phyloP scores from a whole-genome alignment of 805 yeast species.

The Cyberlindnera veronae region DNA sequence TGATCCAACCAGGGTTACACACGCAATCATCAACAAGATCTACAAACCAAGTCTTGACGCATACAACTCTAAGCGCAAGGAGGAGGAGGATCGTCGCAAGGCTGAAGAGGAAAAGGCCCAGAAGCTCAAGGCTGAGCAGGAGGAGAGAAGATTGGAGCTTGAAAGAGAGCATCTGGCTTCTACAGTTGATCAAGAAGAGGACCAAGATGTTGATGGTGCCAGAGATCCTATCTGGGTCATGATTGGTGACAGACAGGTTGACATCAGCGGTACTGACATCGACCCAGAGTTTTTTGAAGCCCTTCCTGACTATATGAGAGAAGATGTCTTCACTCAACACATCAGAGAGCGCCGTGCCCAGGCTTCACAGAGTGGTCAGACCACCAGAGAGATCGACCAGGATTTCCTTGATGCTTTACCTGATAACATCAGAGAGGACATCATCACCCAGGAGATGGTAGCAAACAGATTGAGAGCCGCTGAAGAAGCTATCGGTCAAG shows the following conservation, averaged over 20 bases:
- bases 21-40: conserved; percentile 44
- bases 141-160: conserved; percentile 24
- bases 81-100: conserved; percentile 12
- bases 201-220: conserved; percentile 18
- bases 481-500: neutral
- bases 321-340: conserved; percentile 86
- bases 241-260: conserved; percentile 76
- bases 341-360: conserved; percentile 67
- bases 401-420: conserved; percentile 82
- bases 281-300: conserved; percentile 91
- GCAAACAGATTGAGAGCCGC: conserved; percentile 20
- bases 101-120: conserved; percentile 27
- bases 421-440: conserved; percentile 56
- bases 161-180: conserved; percentile 21
- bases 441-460: conserved; percentile 47
- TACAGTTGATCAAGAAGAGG: conserved; percentile 25
- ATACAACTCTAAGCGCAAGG: conserved; percentile 22
- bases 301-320: conserved; percentile 88
- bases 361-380: conserved; percentile 41
- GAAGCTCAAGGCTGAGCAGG: conserved; percentile 27
- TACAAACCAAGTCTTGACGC: conserved; percentile 46
- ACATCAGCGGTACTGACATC: conserved; percentile 84
- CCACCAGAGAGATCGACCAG: conserved; percentile 67
- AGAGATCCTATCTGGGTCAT: conserved; percentile 64
- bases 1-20: conserved; percentile 35